A percentile compares a stretch with the other conserved stretches of the same genome.
These are phyloP conservation scores for Aegilops sharonensis DNA, from an alignment of 176 grass and related monocot species.

Conservation along the genomic window DNA sequence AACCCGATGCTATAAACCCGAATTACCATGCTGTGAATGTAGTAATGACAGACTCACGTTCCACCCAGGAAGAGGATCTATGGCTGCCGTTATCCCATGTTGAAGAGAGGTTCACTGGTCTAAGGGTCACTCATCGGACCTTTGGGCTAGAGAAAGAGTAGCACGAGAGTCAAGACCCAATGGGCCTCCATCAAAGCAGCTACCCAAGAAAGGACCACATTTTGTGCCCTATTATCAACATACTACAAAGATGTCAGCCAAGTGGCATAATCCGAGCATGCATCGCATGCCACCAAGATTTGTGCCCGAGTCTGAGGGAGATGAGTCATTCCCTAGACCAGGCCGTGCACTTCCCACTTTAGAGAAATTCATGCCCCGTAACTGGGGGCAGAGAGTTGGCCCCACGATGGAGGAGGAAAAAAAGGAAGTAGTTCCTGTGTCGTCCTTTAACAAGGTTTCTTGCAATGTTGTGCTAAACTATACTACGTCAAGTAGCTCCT, in stretches of 20 bases:
- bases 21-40: background rate
- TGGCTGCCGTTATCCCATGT: background rate
- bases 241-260: background rate
- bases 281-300: background rate
- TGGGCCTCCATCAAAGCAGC: background rate
- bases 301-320: background rate
- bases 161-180: background rate
- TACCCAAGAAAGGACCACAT: too few relatives aligned
- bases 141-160: background rate
- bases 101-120: background rate
- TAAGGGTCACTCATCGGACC: background rate
- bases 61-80: background rate
- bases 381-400: background rate
- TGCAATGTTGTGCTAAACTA: background rate
- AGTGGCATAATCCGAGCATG: background rate
- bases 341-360: fast-evolving
- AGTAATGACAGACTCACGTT: background rate
- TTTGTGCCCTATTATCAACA: background rate
- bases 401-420: too few relatives aligned
- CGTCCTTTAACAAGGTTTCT: too few relatives aligned
- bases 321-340: background rate
- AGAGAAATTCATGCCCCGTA: background rate
- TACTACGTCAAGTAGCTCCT: background rate
- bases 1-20: background rate
- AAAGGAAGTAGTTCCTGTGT: background rate